Conservation (phyloP, 2,329 filamentous ascomycete genomes). For the Pyrenochaeta sp. region DNA sequence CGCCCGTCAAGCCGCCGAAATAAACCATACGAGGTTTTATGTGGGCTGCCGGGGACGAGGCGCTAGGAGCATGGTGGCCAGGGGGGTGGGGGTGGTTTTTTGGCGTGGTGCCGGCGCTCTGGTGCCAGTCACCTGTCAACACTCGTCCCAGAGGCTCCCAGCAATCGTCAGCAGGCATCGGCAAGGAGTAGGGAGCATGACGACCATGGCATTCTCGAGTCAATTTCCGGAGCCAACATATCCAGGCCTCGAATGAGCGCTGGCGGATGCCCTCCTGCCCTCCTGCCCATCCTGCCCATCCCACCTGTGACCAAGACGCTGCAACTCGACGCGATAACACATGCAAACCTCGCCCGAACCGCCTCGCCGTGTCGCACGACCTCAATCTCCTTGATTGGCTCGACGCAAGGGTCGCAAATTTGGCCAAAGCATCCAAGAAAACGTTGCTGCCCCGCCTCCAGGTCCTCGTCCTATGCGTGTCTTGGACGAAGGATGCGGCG, state of each 20-base stretch:
- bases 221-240: neutral
- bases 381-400: slow-evolving; percentile 9
- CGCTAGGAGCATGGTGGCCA: slow-evolving; percentile 10
- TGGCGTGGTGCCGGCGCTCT: slow-evolving; percentile 15
- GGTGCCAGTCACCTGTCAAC: slow-evolving; percentile 16
- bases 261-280: neutral
- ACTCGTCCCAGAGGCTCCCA: neutral
- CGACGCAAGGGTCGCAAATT: neutral
- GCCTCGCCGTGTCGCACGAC: slow-evolving; percentile 8
- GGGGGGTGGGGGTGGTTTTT: too few species aligned
- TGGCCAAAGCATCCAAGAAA: too few species aligned
- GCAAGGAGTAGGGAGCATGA: neutral
- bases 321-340: neutral
- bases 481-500: too few species aligned
- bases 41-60: slow-evolving; percentile 13
- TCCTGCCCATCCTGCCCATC: neutral
- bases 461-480: too few species aligned
- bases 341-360: slow-evolving; percentile 1
- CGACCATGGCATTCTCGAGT: neutral
- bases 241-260: neutral
- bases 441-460: too few species aligned
- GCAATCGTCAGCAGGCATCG: neutral
- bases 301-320: too few species aligned
- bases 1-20: slow-evolving; percentile 27
- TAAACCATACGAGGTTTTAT: slow-evolving; percentile 26